Base-by-base conservation (phyloP, 2,329 filamentous ascomycete species). In the Arthrinium puccinioides region DNA sequence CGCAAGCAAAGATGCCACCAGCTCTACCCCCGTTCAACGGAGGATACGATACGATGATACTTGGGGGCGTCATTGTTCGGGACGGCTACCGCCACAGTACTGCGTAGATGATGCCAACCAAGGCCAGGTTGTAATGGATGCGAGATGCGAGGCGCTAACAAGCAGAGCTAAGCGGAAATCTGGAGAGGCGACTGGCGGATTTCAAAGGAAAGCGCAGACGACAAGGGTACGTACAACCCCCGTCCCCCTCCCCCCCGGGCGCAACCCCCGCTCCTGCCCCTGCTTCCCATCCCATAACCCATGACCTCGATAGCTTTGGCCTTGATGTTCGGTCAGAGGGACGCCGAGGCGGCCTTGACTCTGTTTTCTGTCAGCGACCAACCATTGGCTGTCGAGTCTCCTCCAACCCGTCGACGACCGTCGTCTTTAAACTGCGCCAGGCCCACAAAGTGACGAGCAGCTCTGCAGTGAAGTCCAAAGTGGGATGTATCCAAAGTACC, bases 181-280 rank as follows among this genome's bases (percentile, higher is more conserved):
- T 23, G 24, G 13, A 13, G 20, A 33, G 31, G 24, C 31, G 31
- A 32, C 31, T 32, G 31, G 31, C 31, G 31, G 31, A 16, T 33
- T 33, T 33, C 31, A 20, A 33, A 23, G 31, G 31, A 21, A 19
- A 32, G 30, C 30, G 21, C 19, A 21, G 30, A 21, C 23, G 23
- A 9, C 10, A 32, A n/a, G n/a, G 30, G 30, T 19, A 21, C 9
- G 8, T 23, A 16, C n/a, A 15, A n/a, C 31, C 24, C 19, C 24
- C 21, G 24, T 11, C 31, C 31, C 21, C 21, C 31, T 7, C 31
- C 31, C 30, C 31, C 31, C 31, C 11, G 31, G 9, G 18, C 21
- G 31, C 9, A 20, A 23, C 24, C 20, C 20, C 31, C 9, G 20
- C 15, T 20, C 20, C 13, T 33, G n/a, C 31, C 30, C 30, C 21